phyloP scores from a whole-genome alignment of 2,329 filamentous ascomycete genomes.

The Leptographium wingfieldii region DNA sequence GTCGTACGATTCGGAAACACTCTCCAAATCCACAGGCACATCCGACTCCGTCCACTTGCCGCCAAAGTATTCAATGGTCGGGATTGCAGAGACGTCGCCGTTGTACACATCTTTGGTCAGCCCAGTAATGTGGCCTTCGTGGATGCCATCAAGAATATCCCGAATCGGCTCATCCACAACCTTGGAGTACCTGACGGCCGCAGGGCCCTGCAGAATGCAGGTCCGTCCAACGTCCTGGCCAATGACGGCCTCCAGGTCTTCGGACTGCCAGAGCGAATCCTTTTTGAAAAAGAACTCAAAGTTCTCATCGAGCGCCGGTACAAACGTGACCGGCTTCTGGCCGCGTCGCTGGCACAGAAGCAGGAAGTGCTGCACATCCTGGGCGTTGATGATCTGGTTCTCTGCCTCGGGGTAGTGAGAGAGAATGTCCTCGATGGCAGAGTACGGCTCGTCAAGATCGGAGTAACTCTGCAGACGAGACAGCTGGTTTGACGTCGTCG shows the following conservation, averaged over 20 bases:
- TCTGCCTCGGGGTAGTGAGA: slow-evolving; percentile 76
- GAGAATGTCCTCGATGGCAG: slow-evolving; percentile 65
- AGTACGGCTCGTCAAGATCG: slow-evolving; percentile 73
- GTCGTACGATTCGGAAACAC: slow-evolving; percentile 70
- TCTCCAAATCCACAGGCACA: slow-evolving; percentile 63
- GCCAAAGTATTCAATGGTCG: slow-evolving; percentile 88
- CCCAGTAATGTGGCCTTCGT: slow-evolving; percentile 72
- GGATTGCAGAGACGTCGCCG: slow-evolving; percentile 61
- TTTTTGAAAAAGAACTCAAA: slow-evolving; percentile 99
- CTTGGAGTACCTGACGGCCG: slow-evolving; percentile 81
- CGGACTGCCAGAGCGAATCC: slow-evolving; percentile 97
- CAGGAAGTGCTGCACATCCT: slow-evolving; percentile 95
- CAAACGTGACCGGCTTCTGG: slow-evolving; percentile 95
- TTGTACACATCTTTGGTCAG: slow-evolving; percentile 71
- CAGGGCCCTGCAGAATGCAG: slow-evolving; percentile 91
- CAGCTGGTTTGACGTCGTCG: slow-evolving; percentile 52
- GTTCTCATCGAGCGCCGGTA: slow-evolving; percentile 88
- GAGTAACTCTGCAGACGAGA: slow-evolving; percentile 84
- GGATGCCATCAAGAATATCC: slow-evolving; percentile 84
- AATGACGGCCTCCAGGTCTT: slow-evolving; percentile 91
- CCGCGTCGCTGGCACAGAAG: slow-evolving; percentile 80
- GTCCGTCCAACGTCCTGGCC: slow-evolving; percentile 92
- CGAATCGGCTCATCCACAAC: slow-evolving; percentile 87
- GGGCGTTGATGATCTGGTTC: slow-evolving; percentile 88
- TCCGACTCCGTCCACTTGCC: slow-evolving; percentile 66